Conservation (phyloP, 2,329 filamentous ascomycete species). For the Exophiala lecanii-corni region DNA sequence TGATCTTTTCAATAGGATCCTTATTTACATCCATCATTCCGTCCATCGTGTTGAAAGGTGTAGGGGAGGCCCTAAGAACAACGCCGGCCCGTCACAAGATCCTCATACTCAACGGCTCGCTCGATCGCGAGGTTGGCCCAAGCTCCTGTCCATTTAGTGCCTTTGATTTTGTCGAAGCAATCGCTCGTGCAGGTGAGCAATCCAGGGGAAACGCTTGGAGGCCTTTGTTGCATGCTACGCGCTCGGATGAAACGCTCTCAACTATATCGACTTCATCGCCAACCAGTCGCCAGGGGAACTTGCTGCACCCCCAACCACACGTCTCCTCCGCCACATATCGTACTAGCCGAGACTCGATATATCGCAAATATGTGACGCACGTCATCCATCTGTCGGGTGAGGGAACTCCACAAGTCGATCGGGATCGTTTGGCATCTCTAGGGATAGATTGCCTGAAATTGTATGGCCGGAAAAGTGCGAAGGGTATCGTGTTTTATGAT, state of each 20-base stretch:
- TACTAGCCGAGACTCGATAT: conserved; percentile 15
- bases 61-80: conserved; percentile 60
- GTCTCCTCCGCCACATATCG: neutral
- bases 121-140: conserved; percentile 84
- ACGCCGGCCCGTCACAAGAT: conserved; percentile 62
- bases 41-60: conserved; percentile 70
- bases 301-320: conserved; percentile 9
- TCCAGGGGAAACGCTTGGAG: conserved; percentile 50
- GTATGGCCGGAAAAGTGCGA: conserved; percentile 60
- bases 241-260: conserved; percentile 14
- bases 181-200: conserved; percentile 68
- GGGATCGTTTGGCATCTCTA: conserved; percentile 17
- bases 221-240: conserved; percentile 10
- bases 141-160: conserved; percentile 61
- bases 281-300: conserved; percentile 7
- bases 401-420: conserved; percentile 24
- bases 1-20: conserved; percentile 91
- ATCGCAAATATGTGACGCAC: conserved; percentile 26
- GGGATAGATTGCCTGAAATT: conserved; percentile 68
- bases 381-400: conserved; percentile 25
- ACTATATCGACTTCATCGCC: conserved; percentile 12
- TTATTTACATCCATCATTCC: conserved; percentile 88
- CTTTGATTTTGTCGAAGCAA: conserved; percentile 74
- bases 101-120: conserved; percentile 74
- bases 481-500: conserved; percentile 65